Evolutionary conservation across 305 asterid genomes (phyloP), one percentile per base, ranked within the genome.

Genomic region (Andrographis paniculata): DNA sequence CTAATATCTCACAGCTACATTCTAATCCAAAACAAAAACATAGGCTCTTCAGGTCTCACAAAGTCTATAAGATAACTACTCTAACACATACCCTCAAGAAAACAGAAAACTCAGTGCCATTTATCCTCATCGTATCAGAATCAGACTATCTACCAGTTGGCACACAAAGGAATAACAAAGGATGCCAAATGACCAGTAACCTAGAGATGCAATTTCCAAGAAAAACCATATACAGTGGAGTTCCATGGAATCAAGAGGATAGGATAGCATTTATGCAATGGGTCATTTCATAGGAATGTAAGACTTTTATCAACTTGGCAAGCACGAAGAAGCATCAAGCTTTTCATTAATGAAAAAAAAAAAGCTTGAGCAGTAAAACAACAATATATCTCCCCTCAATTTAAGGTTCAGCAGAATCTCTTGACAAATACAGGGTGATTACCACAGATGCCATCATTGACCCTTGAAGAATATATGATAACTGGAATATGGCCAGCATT

Each of bases 361-460:
- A 27, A 44, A 17, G 13, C 7, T 37, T 20, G 53, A 31, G 42
- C 20, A 64, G 17, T 45, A 46, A 13, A 23, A 0, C 50, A 47
- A 17, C 39, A 38, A 6, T 20, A 42, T 14, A 33, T 31, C 5
- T 38, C 50, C 11, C 52, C 28, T 23, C 20, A 42, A 2, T 23
- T 14, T 1, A 20, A 24, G 14, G 38, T 23, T 50, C 28, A 43
- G 35, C 27, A 35, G 48, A 27, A 14, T 11, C 9, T 14, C 4
- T 23, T 6, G 13, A 9, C 47, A 54, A 53, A 46, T 35, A 17
- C 36, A 19, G 45, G 9, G 5, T 61, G 51, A 71, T 56, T 79
- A 91, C 99, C 99, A 23, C 99, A 91, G 36, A 91, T 83, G 19
- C 94, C 96, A 57, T 91, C 99, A 55, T 87, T 87, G 56, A 91